Evolutionary conservation across 2,329 filamentous ascomycete species (phyloP), one percentile per base, ranked within the genome.

Genomic region (Fusarium udum): DNA sequence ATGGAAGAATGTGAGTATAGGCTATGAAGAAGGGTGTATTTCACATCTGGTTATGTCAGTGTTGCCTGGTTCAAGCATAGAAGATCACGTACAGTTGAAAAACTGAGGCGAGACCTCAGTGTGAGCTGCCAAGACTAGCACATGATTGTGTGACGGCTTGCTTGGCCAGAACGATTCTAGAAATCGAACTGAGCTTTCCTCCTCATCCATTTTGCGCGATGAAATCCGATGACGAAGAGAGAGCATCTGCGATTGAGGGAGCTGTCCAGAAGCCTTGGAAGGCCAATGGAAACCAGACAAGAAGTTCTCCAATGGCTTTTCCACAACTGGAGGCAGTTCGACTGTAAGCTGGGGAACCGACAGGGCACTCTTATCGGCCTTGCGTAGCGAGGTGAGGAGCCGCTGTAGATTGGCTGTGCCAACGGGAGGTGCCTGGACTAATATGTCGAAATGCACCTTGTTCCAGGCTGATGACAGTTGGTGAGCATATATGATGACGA

Each of bases 131-230:
- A 99, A 87, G 4, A 98, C 83, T n/a, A 99, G 86, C 6, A 97
- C 89, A 80, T 98, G 94, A 92, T 91, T 52, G 59, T 89, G 82
- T 5, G 81, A 79, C 10, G 90, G 85, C 65, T 90, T 85, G 7
- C 85, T 83, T 5, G 96, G 95, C 87, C 95, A 98, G 80, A 97
- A 97, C 0, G 93, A 92, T 83, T 98, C 95, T 10, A 97, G 84
- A 66, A 95, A 93, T 31, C 92, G 90, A 22, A 92, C 85, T 1
- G 94, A 91, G 63, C 92, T 91, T 75, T 95, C 92, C 72, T 93
- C 90, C 48, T 92, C 87, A 11, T 86, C 90, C 70, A 92, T 78
- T 52, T 85, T 85, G 53, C 87, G 84, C 42, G 85, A 86, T 16
- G 89, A 85, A 48, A 98, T 91, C 36, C 94, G 92, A 71, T 93